Conservation (phyloP, 768 basidiomycete genomes). For the Tubosaeta brunneosetosa region DNA sequence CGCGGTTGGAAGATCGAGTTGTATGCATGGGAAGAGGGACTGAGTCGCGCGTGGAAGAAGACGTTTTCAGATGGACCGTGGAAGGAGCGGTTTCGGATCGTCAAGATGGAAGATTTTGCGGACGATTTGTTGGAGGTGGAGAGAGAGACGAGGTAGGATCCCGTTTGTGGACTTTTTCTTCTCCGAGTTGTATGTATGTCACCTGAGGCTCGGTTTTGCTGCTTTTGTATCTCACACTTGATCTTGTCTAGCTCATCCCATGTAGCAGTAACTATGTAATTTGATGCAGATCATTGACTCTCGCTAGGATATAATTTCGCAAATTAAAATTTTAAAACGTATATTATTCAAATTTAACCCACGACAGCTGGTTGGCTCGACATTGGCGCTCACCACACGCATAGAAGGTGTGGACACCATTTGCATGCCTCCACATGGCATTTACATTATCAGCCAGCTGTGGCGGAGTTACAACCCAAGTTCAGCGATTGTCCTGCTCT, state of each 20-base stretch:
- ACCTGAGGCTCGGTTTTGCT: no score
- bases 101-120: conserved; percentile 67
- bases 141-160: conserved; percentile 15
- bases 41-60: conserved; percentile 73
- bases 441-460: no score
- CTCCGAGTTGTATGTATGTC: no score
- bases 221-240: conserved; percentile 5
- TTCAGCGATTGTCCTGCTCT: no score
- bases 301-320: neutral
- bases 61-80: conserved; percentile 56
- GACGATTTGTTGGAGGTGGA: conserved; percentile 49
- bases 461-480: no score
- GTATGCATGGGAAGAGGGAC: conserved; percentile 84
- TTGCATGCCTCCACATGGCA: no score
- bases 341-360: no score
- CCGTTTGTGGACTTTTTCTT: neutral
- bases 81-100: conserved; percentile 45
- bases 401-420: no score
- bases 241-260: neutral
- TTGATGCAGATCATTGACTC: neutral
- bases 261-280: conserved; percentile 1
- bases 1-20: conserved; percentile 94
- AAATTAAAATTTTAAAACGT: neutral
- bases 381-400: neutral
- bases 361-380: no score